A percentile compares a stretch with the other conserved stretches of the same genome.
These are phyloP conservation scores for Penicillium sp. DNA, from an alignment of 2,329 filamentous ascomycete species.

Conservation along the genomic window DNA sequence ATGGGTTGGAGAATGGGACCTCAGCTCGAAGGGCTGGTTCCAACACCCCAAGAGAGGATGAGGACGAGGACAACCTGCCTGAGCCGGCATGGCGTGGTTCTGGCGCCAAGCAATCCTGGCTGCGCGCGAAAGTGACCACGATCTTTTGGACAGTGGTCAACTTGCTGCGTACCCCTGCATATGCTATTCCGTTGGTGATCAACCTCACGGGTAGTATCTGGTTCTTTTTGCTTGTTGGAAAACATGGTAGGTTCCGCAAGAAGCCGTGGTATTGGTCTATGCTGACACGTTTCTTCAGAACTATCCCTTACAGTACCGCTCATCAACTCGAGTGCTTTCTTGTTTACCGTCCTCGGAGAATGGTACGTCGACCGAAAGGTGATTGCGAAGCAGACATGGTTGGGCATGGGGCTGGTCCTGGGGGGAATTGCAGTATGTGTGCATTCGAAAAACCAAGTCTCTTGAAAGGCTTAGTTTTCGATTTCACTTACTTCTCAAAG, in stretches of 20 bases:
- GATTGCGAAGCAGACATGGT: conserved; percentile 80
- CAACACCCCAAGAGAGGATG: conserved; percentile 11
- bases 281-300: conserved; percentile 55
- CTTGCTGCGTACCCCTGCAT: conserved; percentile 76
- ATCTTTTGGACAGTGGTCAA: conserved; percentile 76
- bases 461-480: conserved; percentile 1
- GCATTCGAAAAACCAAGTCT: conserved; percentile 49
- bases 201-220: conserved; percentile 93
- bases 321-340: conserved; percentile 88
- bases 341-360: conserved; percentile 94
- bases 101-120: conserved; percentile 49
- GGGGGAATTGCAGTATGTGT: conserved; percentile 83
- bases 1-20: conserved; percentile 38
- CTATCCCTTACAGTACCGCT: conserved; percentile 92
- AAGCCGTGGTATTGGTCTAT: background rate
- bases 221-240: conserved; percentile 93
- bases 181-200: conserved; percentile 79
- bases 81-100: conserved; percentile 30
- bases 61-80: conserved; percentile 19
- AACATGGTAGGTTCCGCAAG: conserved; percentile 69
- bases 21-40: conserved; percentile 40
- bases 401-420: conserved; percentile 78
- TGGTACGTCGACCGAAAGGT: conserved; percentile 94
- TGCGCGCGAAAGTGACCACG: conserved; percentile 64
- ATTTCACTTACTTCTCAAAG: background rate